Evolutionary conservation across 208 protist genomes (phyloP).

Genomic region (Acanthamoeba healyi): DNA sequence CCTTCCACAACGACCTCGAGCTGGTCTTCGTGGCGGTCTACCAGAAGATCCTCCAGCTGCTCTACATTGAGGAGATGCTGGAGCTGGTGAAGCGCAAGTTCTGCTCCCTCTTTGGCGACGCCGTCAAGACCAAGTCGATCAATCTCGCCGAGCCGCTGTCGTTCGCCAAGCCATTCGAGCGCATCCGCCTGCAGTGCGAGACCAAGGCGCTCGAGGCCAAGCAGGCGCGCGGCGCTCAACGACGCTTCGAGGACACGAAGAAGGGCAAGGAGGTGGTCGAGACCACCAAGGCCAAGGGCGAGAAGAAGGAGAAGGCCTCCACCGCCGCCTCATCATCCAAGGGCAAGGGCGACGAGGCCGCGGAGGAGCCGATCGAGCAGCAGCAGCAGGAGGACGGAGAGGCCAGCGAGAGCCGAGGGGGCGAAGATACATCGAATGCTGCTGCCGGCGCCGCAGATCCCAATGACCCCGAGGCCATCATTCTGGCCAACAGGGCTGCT

Average conservation of each 20-base stretch:
- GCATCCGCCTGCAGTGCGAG: conserved; percentile 76
- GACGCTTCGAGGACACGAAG: conserved; percentile 35
- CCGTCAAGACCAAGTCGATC: conserved; percentile 57
- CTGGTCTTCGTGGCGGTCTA: conserved; percentile 96
- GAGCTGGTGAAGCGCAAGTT: conserved; percentile 91
- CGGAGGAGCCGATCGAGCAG: not conserved
- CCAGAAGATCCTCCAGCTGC: conserved; percentile 93
- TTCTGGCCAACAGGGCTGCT: not conserved
- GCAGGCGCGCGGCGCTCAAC: not conserved
- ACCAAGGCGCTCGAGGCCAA: conserved; percentile 29
- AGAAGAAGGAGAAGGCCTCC: conserved; percentile 59
- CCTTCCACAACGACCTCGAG: conserved; percentile 92
- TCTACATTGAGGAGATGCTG: conserved; percentile 94
- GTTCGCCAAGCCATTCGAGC: conserved; percentile 31
- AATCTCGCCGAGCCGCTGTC: not conserved
- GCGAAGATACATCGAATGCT: not conserved
- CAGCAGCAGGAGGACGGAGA: not conserved
- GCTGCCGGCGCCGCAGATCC: not conserved
- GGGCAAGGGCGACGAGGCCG: not conserved
- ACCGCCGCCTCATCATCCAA: not conserved
- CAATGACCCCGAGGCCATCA: not conserved
- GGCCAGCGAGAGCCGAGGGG: not conserved
- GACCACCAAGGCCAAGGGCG: not conserved
- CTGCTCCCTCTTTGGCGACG: conserved; percentile 81
- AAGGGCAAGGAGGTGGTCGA: conserved; percentile 62